Percentiles rank a stretch among this genome's conserved stretches.
These are phyloP conservation scores for Cadophora sp. DNA, from an alignment of 2,329 filamentous ascomycete species.

Conservation along the genomic window DNA sequence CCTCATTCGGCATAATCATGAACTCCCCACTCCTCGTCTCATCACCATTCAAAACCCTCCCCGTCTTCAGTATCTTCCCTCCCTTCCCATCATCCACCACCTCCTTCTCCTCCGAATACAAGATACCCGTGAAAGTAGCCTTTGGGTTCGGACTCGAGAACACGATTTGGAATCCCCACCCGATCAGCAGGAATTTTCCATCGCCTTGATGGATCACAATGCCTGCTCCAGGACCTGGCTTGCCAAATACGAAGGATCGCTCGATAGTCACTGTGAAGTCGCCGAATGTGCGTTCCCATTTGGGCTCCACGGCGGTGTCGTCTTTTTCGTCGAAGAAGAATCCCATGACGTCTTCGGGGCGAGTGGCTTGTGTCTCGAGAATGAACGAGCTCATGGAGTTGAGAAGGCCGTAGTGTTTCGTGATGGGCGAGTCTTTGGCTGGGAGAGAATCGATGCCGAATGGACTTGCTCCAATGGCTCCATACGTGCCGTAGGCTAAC, in stretches of 20 bases:
- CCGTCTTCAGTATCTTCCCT: constrained; percentile 39
- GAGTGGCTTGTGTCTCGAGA: constrained; percentile 39
- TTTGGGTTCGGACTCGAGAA: constrained; percentile 45
- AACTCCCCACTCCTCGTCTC: constrained; percentile 46
- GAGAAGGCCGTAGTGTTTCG: constrained; percentile 41
- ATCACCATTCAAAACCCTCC: constrained; percentile 50
- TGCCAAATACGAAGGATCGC: constrained; percentile 51
- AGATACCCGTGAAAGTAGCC: constrained; percentile 50
- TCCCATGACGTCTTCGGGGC: constrained; percentile 46
- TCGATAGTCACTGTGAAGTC: constrained; percentile 49
- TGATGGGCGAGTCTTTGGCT: constrained; percentile 26
- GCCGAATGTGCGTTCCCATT: constrained; percentile 31
- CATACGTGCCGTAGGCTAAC: constrained; percentile 51
- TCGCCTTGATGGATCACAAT: constrained; percentile 49
- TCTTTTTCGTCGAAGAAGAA: constrained; percentile 49
- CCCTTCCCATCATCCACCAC: constrained; percentile 39
- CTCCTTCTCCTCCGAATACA: constrained; percentile 46
- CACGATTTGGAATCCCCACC: constrained; percentile 49
- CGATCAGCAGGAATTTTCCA: constrained; percentile 48
- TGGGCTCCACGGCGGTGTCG: constrained; percentile 17
- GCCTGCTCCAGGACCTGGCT: constrained; percentile 48
- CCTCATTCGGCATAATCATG: constrained; percentile 36
- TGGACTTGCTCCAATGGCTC: constrained; percentile 48
- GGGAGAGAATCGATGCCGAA: constrained; percentile 50
- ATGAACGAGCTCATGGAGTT: constrained; percentile 42